Evolutionary conservation across 305 asterid genomes (phyloP).

Genomic region (Withania somnifera): DNA sequence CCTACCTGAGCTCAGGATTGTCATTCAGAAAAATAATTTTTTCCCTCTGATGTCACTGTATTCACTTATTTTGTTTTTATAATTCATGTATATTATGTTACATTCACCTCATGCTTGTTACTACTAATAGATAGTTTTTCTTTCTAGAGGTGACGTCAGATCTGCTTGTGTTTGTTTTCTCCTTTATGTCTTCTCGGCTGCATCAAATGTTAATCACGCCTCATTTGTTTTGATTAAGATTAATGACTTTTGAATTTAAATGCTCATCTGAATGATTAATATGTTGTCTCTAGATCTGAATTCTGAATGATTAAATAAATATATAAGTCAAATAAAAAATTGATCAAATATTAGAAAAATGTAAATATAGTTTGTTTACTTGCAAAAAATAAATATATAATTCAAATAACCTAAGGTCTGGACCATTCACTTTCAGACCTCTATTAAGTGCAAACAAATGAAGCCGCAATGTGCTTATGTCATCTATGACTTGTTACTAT

Average conservation of each 20-base stretch:
- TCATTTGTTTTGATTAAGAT: no score
- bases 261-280: no score
- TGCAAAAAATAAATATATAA: no score
- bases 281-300: no score
- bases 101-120: slow-evolving; percentile 9
- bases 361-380: no score
- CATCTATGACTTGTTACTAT: neutral
- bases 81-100: neutral
- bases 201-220: neutral
- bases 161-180: neutral
- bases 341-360: no score
- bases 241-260: no score
- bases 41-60: neutral
- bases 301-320: no score
- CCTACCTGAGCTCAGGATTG: neutral
- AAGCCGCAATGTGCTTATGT: neutral
- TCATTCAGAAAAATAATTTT: neutral
- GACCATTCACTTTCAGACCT: no score
- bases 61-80: neutral
- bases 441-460: no score
- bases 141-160: neutral
- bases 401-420: no score
- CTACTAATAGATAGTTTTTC: neutral
- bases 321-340: no score
- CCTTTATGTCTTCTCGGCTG: neutral